These are phyloP conservation scores for Davidsoniella neocaledoniae DNA, from an alignment of 2,329 filamentous ascomycete genomes.

Conservation along the genomic window DNA sequence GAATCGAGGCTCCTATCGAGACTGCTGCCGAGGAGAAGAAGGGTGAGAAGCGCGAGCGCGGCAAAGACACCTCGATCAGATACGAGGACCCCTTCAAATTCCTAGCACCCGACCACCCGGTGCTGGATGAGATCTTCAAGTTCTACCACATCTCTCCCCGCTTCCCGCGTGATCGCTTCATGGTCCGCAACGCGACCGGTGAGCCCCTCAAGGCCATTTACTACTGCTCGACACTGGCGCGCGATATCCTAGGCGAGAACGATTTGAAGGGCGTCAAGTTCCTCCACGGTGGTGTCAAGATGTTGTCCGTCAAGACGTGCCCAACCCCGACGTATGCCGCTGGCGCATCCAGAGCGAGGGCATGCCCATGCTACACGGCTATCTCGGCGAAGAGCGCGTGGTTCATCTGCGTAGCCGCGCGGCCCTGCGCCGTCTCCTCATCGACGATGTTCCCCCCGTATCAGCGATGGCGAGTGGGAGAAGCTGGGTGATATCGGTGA, in stretches of 20 bases:
- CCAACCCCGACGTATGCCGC: slow-evolving; percentile 67
- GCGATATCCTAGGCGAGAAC: slow-evolving; percentile 72
- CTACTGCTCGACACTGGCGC: slow-evolving; percentile 74
- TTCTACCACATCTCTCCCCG: slow-evolving; percentile 75
- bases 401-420: slow-evolving; percentile 59
- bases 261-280: slow-evolving; percentile 87
- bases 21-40: slow-evolving; percentile 1
- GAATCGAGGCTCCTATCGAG: slow-evolving; percentile 5
- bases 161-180: slow-evolving; percentile 82
- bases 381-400: slow-evolving; percentile 64
- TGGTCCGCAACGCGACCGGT: slow-evolving; percentile 86
- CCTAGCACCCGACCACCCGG: slow-evolving; percentile 53
- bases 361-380: slow-evolving; percentile 76
- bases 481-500: slow-evolving; percentile 77
- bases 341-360: slow-evolving; percentile 96
- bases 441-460: slow-evolving; percentile 96
- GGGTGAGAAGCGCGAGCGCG: slow-evolving; percentile 9
- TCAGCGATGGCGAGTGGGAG: slow-evolving; percentile 57
- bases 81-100: slow-evolving; percentile 90
- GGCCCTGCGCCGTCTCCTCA: slow-evolving; percentile 66
- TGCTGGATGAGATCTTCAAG: slow-evolving; percentile 57
- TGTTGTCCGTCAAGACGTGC: slow-evolving; percentile 96
- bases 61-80: slow-evolving; percentile 29
- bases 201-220: slow-evolving; percentile 89
- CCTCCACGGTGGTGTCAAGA: slow-evolving; percentile 91